These are phyloP conservation scores for Arabidopsis thaliana DNA, from an alignment of 345 rosid genomes.

Conservation along the genomic window TAIR10.1 NC_003074.8:9101001-9101500, in stretches of 20 bases:
- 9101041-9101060: neutral
- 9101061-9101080: neutral
- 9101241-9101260: neutral
- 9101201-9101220: neutral
- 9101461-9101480: neutral
- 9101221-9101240: neutral
- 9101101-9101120: neutral
- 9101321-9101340: neutral
- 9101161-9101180: neutral
- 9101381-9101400: neutral
- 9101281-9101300: neutral
- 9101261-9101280: neutral
- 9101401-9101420: neutral
- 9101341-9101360: neutral
- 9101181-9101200: neutral
- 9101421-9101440: neutral
- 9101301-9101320: neutral
- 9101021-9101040: neutral
- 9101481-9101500: neutral
- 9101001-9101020: neutral
- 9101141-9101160: neutral
- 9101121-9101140: neutral
- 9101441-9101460: neutral
- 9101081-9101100: neutral
- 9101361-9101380: neutral